A percentile compares a stretch with the other conserved stretches of the same genome.
These are phyloP conservation scores for Anthracocystis panici-leucophaei DNA, from an alignment of 1,284 basidiomycete species.

Conservation along the genomic window DNA sequence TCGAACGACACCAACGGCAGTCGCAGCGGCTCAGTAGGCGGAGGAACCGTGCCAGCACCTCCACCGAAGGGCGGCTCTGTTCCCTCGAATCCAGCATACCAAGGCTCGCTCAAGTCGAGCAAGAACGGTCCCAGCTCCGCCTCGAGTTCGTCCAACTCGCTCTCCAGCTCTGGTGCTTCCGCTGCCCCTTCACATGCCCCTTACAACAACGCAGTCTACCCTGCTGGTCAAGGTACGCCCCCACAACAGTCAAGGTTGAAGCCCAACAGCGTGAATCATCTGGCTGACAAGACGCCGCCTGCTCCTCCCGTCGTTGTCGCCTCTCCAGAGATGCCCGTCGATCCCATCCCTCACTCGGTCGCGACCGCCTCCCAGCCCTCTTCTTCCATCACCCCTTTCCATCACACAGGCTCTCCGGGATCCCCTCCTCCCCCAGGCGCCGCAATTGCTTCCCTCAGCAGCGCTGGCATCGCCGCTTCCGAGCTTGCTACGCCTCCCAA, in stretches of 20 bases:
- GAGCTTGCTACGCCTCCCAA: slow-evolving; percentile 61
- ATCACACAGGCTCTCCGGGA: slow-evolving; percentile 52
- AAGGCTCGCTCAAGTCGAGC: slow-evolving; percentile 58
- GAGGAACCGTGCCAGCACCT: slow-evolving; percentile 50
- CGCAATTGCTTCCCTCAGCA: slow-evolving; percentile 51
- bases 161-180: slow-evolving; percentile 30
- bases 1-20: slow-evolving; percentile 61
- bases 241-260: slow-evolving; percentile 26
- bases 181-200: slow-evolving; percentile 23
- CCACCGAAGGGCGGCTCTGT: slow-evolving; percentile 62
- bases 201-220: slow-evolving; percentile 26
- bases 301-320: slow-evolving; percentile 64
- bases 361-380: slow-evolving; percentile 51
- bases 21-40: slow-evolving; percentile 50
- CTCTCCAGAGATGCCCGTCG: slow-evolving; percentile 62
- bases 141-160: slow-evolving; percentile 55
- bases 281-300: slow-evolving; percentile 63
- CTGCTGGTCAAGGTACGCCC: slow-evolving; percentile 50
- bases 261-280: slow-evolving; percentile 27
- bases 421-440: slow-evolving; percentile 60
- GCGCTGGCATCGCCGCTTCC: slow-evolving; percentile 44
- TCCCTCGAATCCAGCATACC: slow-evolving; percentile 52
- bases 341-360: slow-evolving; percentile 59
- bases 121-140: slow-evolving; percentile 44
- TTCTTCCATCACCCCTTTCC: slow-evolving; percentile 54